Evolutionary conservation across 495 filamentous ascomycete species (phyloP).

Genomic region (Trichoderma asperelloides): DNA sequence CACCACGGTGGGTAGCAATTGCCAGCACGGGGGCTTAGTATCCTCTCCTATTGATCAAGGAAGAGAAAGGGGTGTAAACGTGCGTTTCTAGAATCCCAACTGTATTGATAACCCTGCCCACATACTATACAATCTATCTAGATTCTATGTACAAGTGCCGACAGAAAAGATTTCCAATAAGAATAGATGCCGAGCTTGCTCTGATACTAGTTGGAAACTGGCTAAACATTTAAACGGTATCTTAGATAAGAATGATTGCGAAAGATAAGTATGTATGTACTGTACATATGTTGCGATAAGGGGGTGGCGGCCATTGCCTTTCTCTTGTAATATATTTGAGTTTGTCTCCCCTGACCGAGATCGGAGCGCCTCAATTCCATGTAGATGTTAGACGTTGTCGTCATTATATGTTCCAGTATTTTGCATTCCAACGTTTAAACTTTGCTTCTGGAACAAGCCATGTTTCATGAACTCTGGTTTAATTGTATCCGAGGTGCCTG

Average conservation of each 20-base stretch:
- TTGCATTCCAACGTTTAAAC: neutral
- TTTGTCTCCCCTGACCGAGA: neutral
- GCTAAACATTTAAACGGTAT: neutral
- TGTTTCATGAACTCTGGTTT: too few species aligned
- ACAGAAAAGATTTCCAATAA: too few species aligned
- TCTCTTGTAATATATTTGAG: neutral
- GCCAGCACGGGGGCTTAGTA: neutral
- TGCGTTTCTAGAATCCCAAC: neutral
- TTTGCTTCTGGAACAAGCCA: neutral
- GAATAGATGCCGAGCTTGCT: too few species aligned
- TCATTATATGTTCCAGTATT: neutral
- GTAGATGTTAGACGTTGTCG: too few species aligned
- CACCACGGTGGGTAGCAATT: neutral
- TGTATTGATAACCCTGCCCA: too few species aligned
- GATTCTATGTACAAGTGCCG: too few species aligned
- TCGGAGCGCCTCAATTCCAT: neutral
- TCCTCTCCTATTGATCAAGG: neutral
- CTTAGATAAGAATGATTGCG: neutral
- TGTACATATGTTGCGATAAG: too few species aligned
- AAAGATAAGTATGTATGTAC: too few species aligned
- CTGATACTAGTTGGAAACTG: neutral
- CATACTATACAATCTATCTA: too few species aligned
- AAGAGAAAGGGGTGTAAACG: neutral
- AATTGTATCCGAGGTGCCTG: too few species aligned
- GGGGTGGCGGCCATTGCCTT: too few species aligned